Evolutionary conservation across 495 filamentous ascomycete genomes (phyloP), one percentile per base, ranked within the genome.

Genomic region (Aspergillus mulundensis): DNA sequence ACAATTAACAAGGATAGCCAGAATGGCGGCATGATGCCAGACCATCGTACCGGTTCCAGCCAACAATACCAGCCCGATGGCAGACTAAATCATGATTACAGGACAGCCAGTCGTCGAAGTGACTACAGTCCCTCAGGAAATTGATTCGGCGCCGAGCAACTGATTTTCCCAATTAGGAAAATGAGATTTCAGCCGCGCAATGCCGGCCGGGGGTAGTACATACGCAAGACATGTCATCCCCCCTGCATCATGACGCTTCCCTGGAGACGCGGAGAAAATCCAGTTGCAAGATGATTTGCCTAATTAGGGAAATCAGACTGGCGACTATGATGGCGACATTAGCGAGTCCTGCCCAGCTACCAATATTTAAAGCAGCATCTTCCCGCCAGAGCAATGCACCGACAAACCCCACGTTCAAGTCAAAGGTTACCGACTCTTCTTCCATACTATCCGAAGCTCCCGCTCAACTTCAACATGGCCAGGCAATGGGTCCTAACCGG

Each of bases 401-500:
- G n/a, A n/a, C n/a, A n/a, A n/a, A n/a, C n/a, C n/a, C n/a, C n/a
- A n/a, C n/a, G n/a, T n/a, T n/a, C n/a, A n/a, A n/a, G n/a, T n/a
- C n/a, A n/a, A n/a, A n/a, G n/a, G n/a, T n/a, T n/a, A n/a, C n/a
- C n/a, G n/a, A n/a, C n/a, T n/a, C n/a, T n/a, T n/a, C n/a, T n/a
- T n/a, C n/a, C n/a, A n/a, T n/a, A n/a, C n/a, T n/a, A n/a, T n/a
- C n/a, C n/a, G n/a, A n/a, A n/a, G n/a, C n/a, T n/a, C n/a, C n/a
- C n/a, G n/a, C n/a, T n/a, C 36, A 32, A 14, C 1, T 53, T 32
- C n/a, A 50, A 54, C 30, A 62, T 63, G 60, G 60, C 60, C 19
- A 56, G 56, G 20, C 60, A 63, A 54, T 63, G 60, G 60, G 45
- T 63, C 23, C 36, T 63, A 5, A 57, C 41, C 12, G 48, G 60